These are phyloP conservation scores for Penicillium concentricum DNA, from an alignment of 2,329 filamentous ascomycete genomes.

Conservation along the genomic window DNA sequence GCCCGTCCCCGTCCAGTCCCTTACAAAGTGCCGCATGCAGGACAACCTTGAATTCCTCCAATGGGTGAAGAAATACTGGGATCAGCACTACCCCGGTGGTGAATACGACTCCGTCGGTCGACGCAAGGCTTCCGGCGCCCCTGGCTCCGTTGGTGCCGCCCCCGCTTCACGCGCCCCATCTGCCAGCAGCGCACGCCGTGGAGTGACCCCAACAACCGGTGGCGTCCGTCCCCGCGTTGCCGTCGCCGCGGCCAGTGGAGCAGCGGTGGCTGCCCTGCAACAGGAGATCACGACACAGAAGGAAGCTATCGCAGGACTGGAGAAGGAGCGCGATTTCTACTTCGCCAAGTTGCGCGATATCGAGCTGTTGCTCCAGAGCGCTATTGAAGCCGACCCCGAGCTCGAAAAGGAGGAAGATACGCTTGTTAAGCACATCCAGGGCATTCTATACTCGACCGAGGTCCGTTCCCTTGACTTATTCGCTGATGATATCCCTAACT, in stretches of 20 bases:
- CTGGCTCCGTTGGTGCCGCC: slow-evolving; percentile 49
- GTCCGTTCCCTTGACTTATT: slow-evolving; percentile 35
- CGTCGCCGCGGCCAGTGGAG: slow-evolving; percentile 44
- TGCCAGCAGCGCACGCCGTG: slow-evolving; percentile 51
- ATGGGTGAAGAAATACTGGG: slow-evolving; percentile 96
- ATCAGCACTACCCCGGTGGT: slow-evolving; percentile 94
- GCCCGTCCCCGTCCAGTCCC: slow-evolving; percentile 79
- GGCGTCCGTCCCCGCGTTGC: slow-evolving; percentile 48
- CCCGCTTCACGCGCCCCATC: slow-evolving; percentile 45
- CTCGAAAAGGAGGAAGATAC: slow-evolving; percentile 91
- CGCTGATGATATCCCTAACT: neutral
- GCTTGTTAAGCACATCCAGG: slow-evolving; percentile 92
- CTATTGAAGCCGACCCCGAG: slow-evolving; percentile 87
- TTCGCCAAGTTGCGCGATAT: slow-evolving; percentile 98
- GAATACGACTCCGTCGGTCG: slow-evolving; percentile 90
- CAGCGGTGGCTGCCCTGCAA: slow-evolving; percentile 69
- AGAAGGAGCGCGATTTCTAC: slow-evolving; percentile 97
- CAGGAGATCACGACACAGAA: slow-evolving; percentile 86
- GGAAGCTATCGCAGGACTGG: slow-evolving; percentile 90
- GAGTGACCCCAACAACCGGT: slow-evolving; percentile 62
- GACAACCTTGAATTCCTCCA: slow-evolving; percentile 99
- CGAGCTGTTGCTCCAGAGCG: slow-evolving; percentile 88
- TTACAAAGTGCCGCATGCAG: slow-evolving; percentile 99
- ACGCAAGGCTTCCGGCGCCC: slow-evolving; percentile 72
- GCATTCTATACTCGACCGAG: slow-evolving; percentile 96